These are phyloP conservation scores for Pneumocystis sp. DNA, from an alignment of 1,139 yeast genomes.

Conservation along the genomic window DNA sequence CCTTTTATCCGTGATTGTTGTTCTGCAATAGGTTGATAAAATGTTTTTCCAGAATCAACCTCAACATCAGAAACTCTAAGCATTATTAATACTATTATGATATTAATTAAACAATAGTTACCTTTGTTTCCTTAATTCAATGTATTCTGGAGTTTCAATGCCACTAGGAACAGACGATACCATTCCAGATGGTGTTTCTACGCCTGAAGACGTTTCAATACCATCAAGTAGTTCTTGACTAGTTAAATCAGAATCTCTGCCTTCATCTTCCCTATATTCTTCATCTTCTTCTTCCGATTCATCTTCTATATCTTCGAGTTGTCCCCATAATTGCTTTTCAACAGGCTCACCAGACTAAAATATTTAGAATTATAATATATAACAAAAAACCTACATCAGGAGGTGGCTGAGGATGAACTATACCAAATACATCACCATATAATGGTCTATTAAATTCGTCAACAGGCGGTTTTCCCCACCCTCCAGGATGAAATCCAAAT, in stretches of 20 bases:
- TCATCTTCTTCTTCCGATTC: conserved; percentile 23
- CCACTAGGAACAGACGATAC: conserved; percentile 11
- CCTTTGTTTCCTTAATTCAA: conserved; percentile 14
- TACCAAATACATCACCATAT: conserved; percentile 26
- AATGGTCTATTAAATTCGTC: conserved; percentile 24
- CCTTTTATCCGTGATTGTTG: conserved; percentile 8
- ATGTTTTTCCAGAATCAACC: conserved; percentile 5
- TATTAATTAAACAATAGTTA: background rate
- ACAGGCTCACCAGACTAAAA: conserved; percentile 21
- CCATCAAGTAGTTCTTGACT: conserved; percentile 13
- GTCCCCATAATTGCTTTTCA: conserved; percentile 25
- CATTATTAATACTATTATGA: background rate
- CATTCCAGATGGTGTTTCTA: conserved; percentile 11
- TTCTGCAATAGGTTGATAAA: conserved; percentile 13
- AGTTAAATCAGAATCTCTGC: conserved; percentile 8
- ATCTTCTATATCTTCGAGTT: conserved; percentile 22
- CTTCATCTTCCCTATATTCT: conserved; percentile 21
- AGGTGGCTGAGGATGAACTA: conserved; percentile 30
- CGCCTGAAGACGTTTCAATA: conserved; percentile 10
- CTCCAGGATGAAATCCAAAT: conserved; percentile 30
- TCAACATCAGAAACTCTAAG: conserved; percentile 3
- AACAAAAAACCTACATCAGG: conserved; percentile 22
- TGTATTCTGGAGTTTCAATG: conserved; percentile 14
- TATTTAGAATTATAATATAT: background rate
- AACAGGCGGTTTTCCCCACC: conserved; percentile 29